Evolutionary conservation across 2,329 filamentous ascomycete genomes (phyloP).

Genomic region (Xylaria sp.): DNA sequence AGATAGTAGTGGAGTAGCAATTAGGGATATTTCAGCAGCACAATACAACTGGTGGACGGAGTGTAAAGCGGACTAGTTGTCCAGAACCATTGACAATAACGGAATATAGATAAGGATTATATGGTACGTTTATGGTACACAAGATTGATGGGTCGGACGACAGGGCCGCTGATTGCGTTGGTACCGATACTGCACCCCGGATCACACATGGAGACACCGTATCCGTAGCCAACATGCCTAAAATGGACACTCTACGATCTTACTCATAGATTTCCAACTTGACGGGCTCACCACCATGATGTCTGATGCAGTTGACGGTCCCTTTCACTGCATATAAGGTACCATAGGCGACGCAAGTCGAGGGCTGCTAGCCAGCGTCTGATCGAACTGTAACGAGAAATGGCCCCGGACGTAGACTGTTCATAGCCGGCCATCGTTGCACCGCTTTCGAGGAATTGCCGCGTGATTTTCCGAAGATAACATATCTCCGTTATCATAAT

Average conservation of each 20-base stretch:
- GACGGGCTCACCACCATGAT: not conserved
- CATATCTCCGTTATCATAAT: not conserved
- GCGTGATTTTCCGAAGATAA: not conserved
- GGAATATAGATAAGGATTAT: conserved; percentile 15
- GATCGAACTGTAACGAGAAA: not conserved
- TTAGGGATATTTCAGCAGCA: conserved; percentile 14
- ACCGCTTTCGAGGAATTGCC: not conserved
- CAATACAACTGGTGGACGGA: not conserved
- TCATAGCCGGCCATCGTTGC: not conserved
- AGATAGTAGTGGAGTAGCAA: conserved; percentile 8
- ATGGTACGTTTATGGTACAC: not conserved
- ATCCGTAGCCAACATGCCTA: conserved; percentile 41
- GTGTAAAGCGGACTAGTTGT: not conserved
- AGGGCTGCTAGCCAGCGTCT: not conserved
- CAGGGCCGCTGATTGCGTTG: conserved; percentile 26
- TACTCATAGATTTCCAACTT: not conserved
- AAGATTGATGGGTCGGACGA: conserved; percentile 27
- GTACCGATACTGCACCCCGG: conserved; percentile 31
- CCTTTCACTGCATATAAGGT: not conserved
- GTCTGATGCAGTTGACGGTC: not conserved
- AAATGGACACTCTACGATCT: conserved; percentile 36
- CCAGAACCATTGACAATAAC: conserved; percentile 9
- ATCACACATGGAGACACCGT: conserved; percentile 33
- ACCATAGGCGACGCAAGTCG: not conserved
- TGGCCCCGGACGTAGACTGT: not conserved